These are phyloP conservation scores for Corymbia calophylla DNA, from an alignment of 441 rosid genomes.

Conservation along the genomic window DNA sequence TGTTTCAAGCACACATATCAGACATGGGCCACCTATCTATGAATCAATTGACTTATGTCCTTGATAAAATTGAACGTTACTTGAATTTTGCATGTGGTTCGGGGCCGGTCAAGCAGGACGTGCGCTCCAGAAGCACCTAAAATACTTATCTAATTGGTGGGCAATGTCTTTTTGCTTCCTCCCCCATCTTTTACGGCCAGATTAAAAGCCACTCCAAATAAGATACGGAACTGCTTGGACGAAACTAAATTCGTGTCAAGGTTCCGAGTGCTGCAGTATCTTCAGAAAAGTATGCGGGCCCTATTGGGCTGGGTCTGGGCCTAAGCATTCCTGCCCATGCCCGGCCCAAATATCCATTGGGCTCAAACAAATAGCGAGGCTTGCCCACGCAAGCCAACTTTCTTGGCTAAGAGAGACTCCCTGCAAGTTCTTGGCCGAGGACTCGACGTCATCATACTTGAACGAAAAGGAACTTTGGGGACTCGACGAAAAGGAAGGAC, in stretches of 20 bases:
- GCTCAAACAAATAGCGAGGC: no score
- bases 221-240: no score
- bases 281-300: background rate
- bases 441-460: no score
- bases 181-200: background rate
- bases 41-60: background rate
- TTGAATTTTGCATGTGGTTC: background rate
- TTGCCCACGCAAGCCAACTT: no score
- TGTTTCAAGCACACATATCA: background rate
- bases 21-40: no score
- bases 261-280: background rate
- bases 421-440: no score
- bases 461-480: no score
- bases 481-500: no score
- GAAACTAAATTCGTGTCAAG: no score
- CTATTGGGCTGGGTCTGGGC: rapidly evolving
- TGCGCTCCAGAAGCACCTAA: background rate
- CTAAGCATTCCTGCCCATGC: background rate
- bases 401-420: no score
- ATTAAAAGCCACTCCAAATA: background rate
- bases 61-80: background rate
- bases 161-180: no score
- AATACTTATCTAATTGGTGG: background rate
- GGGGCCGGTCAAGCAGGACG: background rate
- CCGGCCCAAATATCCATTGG: background rate